Conservation (phyloP, 176 grass and related monocot species). For the Triticum urartu region DNA sequence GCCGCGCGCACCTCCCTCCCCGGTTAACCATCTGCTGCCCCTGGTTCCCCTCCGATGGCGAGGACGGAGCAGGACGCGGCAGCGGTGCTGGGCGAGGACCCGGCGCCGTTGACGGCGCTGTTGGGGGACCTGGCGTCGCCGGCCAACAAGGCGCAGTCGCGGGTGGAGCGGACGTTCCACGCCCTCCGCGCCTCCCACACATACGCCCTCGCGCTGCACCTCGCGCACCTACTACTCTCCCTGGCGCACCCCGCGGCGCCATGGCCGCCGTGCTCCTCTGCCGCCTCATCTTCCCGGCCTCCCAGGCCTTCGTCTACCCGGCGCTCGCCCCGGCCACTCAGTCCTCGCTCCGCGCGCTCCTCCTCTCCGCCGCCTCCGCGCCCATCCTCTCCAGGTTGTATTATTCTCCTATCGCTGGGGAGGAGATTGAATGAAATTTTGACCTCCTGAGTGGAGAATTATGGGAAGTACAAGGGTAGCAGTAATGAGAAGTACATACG, state of each 20-base stretch:
- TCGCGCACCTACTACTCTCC: conserved; percentile 74
- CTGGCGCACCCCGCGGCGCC: conserved; percentile 42
- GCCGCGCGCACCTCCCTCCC: too few relatives aligned
- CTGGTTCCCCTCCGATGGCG: background rate
- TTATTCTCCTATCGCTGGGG: too few relatives aligned
- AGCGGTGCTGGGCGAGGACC: conserved; percentile 61
- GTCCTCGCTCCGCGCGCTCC: conserved; percentile 62
- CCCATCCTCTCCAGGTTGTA: background rate
- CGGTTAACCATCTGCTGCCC: too few relatives aligned
- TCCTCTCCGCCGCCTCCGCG: conserved; percentile 57
- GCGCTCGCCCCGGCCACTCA: conserved; percentile 51
- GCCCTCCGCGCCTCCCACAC: conserved; percentile 54
- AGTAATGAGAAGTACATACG: too few relatives aligned
- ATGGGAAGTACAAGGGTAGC: too few relatives aligned
- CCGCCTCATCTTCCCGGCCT: conserved; percentile 44
- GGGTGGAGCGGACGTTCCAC: conserved; percentile 35
- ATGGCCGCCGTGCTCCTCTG: conserved; percentile 57
- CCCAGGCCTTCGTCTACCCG: conserved; percentile 52
- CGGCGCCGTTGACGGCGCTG: conserved; percentile 55
- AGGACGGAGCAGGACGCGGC: conserved; percentile 2
- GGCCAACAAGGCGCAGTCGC: conserved; percentile 70
- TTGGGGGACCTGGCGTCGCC: conserved; percentile 71
- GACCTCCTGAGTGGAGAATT: too few relatives aligned
- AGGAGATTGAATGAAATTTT: too few relatives aligned
- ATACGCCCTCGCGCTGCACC: conserved; percentile 61